A percentile compares a stretch with the other conserved stretches of the same genome.
Evolutionary conservation across 345 rosid species (phyloP).

Genomic region (Brassica cretica): DNA sequence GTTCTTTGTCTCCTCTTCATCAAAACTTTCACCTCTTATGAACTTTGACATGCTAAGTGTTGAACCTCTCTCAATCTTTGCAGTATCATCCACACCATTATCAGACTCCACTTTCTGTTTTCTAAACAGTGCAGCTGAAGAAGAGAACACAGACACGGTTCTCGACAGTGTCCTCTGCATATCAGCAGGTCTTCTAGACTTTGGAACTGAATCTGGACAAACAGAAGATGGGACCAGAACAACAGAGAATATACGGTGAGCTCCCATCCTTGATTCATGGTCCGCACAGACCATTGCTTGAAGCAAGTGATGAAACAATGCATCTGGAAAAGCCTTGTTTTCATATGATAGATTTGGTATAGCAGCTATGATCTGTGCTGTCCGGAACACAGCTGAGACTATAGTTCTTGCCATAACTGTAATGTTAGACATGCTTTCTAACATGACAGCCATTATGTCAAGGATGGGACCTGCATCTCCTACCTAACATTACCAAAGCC

Average conservation of each 20-base stretch:
- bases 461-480: constrained; percentile 86
- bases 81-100: constrained; percentile 38
- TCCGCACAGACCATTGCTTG: constrained; percentile 66
- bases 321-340: constrained; percentile 76
- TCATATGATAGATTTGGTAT: constrained; percentile 65
- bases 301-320: constrained; percentile 65
- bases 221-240: constrained; percentile 75
- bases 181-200: constrained; percentile 43
- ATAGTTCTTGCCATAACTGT: constrained; percentile 65
- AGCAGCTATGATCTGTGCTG: constrained; percentile 71
- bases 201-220: constrained; percentile 46
- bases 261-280: constrained; percentile 67
- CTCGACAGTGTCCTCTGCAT: constrained; percentile 68
- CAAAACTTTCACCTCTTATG: constrained; percentile 34
- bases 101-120: constrained; percentile 50
- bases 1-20: constrained; percentile 31
- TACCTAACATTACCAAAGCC: constrained; percentile 35
- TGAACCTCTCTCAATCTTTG: constrained; percentile 43
- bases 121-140: constrained; percentile 69
- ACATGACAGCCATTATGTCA: constrained; percentile 80
- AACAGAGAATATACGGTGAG: constrained; percentile 68
- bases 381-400: constrained; percentile 58
- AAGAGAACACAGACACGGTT: constrained; percentile 71
- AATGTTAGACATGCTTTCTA: constrained; percentile 73
- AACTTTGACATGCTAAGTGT: constrained; percentile 44